phyloP scores from a whole-genome alignment of 1,284 basidiomycete species.

The Rhizoctonia solani region DNA sequence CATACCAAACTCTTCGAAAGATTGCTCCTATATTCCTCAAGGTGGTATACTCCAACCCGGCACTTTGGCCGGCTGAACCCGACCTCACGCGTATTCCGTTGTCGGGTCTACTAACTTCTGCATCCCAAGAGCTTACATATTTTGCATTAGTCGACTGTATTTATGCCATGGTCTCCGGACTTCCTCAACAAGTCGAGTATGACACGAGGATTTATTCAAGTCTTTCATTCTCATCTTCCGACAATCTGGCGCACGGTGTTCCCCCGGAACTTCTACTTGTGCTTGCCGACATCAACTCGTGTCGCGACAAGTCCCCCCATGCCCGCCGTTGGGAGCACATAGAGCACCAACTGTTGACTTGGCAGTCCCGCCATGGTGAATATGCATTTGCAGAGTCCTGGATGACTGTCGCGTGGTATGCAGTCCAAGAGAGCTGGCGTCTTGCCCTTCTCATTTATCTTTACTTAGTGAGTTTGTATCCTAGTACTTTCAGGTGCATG shows the following conservation, averaged over 20 bases:
- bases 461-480: conserved; percentile 31
- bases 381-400: too few relatives aligned
- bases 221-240: neutral
- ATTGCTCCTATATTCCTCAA: conserved; percentile 14
- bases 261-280: neutral
- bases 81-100: neutral
- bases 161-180: conserved; percentile 6
- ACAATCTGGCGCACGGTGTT: neutral
- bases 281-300: conserved; percentile 11
- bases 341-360: too few relatives aligned
- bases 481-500: too few relatives aligned
- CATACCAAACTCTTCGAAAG: neutral
- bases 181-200: conserved; percentile 20
- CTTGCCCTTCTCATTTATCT: conserved; percentile 14
- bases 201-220: neutral
- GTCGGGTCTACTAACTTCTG: neutral
- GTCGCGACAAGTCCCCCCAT: neutral
- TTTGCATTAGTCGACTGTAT: conserved; percentile 13
- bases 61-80: neutral
- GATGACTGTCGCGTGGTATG: neutral
- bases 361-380: too few relatives aligned
- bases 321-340: neutral
- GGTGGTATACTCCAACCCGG: conserved; percentile 8
- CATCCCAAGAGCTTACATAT: neutral
- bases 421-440: conserved; percentile 28